phyloP scores from a whole-genome alignment of 495 filamentous ascomycete genomes.

The Hypoxylon crocopeplum region DNA sequence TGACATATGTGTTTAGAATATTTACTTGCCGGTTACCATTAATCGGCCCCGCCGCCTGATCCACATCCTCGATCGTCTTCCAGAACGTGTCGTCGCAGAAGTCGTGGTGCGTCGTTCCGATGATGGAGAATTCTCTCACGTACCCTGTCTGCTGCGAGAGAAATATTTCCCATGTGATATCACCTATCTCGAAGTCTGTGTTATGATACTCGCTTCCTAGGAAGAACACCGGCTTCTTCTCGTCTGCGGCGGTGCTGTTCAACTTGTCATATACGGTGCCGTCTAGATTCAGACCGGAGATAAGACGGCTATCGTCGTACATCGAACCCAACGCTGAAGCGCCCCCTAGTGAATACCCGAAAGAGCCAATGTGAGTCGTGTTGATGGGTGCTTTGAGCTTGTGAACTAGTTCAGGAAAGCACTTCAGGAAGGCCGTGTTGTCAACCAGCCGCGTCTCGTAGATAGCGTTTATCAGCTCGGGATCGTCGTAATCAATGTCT shows the following conservation, averaged over 20 bases:
- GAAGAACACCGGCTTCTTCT: constrained; percentile 19
- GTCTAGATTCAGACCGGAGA: constrained; percentile 56
- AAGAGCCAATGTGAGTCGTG: constrained; percentile 43
- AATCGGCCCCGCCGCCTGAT: constrained; percentile 32
- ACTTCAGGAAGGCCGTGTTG: constrained; percentile 27
- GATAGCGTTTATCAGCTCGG: constrained; percentile 4
- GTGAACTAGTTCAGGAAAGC: constrained; percentile 6
- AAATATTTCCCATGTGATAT: constrained; percentile 29
- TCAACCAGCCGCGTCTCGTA: constrained; percentile 30
- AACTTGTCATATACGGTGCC: constrained; percentile 42
- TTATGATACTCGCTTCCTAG: constrained; percentile 18
- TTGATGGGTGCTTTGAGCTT: constrained; percentile 29
- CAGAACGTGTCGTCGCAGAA: constrained; percentile 47
- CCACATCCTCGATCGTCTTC: constrained; percentile 25
- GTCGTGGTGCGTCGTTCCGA: constrained; percentile 33
- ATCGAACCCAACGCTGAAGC: constrained; percentile 49
- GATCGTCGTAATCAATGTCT: constrained; percentile 14
- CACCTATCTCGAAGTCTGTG: neutral
- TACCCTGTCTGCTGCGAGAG: constrained; percentile 24
- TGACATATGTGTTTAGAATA: constrained; percentile 36
- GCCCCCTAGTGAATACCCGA: constrained; percentile 61
- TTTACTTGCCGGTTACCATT: constrained; percentile 24
- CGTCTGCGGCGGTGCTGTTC: constrained; percentile 21
- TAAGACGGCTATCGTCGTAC: constrained; percentile 42
- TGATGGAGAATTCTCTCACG: constrained; percentile 29